These are phyloP conservation scores for Picea engelmannii DNA, from an alignment of 83 land plant genomes.

Conservation along the genomic window DNA sequence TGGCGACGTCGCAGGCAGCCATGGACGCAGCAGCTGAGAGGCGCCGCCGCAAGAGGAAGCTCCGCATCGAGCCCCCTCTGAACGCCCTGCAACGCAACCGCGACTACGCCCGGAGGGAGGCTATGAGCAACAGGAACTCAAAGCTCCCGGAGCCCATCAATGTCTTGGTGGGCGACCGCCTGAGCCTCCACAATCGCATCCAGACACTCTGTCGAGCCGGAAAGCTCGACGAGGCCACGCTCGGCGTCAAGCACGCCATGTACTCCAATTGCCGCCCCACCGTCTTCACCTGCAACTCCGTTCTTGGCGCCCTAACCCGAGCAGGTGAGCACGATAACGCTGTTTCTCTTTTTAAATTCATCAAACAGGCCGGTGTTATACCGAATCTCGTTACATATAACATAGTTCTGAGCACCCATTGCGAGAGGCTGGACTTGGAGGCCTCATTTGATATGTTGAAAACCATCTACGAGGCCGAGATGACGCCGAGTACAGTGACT, in stretches of 20 bases:
- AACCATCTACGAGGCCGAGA: constrained; percentile 44
- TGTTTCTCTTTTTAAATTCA: constrained; percentile 52
- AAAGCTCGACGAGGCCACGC: constrained; percentile 51
- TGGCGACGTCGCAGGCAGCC: constrained; percentile 14
- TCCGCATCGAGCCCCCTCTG: constrained; percentile 71
- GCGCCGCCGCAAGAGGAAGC: constrained; percentile 66
- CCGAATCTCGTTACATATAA: constrained; percentile 56
- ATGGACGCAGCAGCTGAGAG: constrained; percentile 80
- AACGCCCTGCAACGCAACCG: constrained; percentile 54
- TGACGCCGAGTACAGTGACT: constrained; percentile 47
- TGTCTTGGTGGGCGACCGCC: constrained; percentile 61
- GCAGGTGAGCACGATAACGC: constrained; percentile 35
- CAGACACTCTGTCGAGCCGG: constrained; percentile 60
- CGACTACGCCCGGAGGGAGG: constrained; percentile 25
- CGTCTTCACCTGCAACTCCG: constrained; percentile 60
- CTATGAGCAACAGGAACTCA: constrained; percentile 30
- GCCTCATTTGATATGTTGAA: constrained; percentile 39
- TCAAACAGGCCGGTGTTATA: constrained; percentile 58
- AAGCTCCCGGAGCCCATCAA: constrained; percentile 73
- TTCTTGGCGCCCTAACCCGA: constrained; percentile 32
- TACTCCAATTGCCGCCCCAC: constrained; percentile 43
- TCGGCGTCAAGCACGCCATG: constrained; percentile 28
- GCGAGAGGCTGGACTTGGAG: constrained; percentile 42
- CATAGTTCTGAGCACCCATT: constrained; percentile 44
- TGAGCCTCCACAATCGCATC: constrained; percentile 68